Evolutionary conservation across 805 yeast genomes (phyloP), one percentile per base, ranked within the genome.

Genomic region (Candida broadrunensis): DNA sequence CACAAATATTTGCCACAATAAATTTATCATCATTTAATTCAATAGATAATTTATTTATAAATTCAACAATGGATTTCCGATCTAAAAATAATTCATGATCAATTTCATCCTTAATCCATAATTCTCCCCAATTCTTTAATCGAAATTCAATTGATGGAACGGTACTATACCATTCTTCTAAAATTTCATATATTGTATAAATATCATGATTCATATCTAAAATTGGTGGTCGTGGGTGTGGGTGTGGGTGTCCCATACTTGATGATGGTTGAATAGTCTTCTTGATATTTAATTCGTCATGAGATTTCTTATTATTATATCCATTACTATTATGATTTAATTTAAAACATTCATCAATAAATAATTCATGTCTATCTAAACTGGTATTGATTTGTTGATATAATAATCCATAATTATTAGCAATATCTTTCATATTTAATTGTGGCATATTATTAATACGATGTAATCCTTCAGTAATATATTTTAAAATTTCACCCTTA

Each of bases 151-250:
- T 41, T 6, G 45, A 36, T 24, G 47, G 42, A 5, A 25, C 36
- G 26, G 29, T 34, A n/a, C 16, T 35, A 26, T 18, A 41, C 50
- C 50, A 46, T 37, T 46, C 50, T 33, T 46, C 46, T 16, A 44
- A 11, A n/a, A 46, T 46, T 39, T 42, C 47, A 38, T 46, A 43
- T 12, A 46, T 43, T 1, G 50, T 38, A 31, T 20, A 32, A 13
- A 46, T 36, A 13, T 46, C 42, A 36, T 46, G 47, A 33, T 46
- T 46, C 42, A 46, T 37, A 25, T 41, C 50, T 4, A 46, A 31
- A 12, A 27, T 35, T 7, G 50, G 47, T 11, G 39, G 21, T 2
- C 35, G 31, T 14, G 19, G 24, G 15, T 12, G 33, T 34, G 30
- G 14, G 4, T 6, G 27, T 19, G 38, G 23, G 5, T 18, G 39